Base-by-base conservation (phyloP, 371 early-diverging fungal genomes). In the Lichtheimia corymbifera region DNA sequence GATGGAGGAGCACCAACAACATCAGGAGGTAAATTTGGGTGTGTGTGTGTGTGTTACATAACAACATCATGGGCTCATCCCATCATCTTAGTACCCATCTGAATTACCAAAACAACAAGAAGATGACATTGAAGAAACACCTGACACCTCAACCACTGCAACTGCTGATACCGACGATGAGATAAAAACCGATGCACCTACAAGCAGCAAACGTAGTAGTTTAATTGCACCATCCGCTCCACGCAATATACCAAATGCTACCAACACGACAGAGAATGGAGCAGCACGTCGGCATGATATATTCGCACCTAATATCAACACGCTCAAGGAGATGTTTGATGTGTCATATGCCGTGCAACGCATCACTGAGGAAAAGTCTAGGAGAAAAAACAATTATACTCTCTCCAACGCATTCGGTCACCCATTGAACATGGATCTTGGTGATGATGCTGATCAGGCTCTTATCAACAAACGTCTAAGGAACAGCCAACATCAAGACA, bases 241-340 rank as follows among this genome's bases (percentile, higher is more conserved):
- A 41, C 63, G 42, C 49, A 63, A 57, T 50, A 63, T 63, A 35
- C 63, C 63, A 47, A 56, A 56, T 56, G 42, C 63, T 15, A 42
- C 52, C 24, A 20, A 24, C 28, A 24, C 49, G 18, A 44, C 28
- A 40, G 27, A 30, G 18, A 40, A n/a, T 28, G 28, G 7, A 43
- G 13, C 22, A 41, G 17, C 43, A 55, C 70, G 58, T 30, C 70
- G 79, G 18, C 53, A 70, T 17, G 79, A 78, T 44, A 22, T 79
- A 7, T 79, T 70, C 55, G 72, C 76, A n/a, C 79, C 82, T 4
- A 83, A 81, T 1, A 75, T 84, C 30, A 70, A 80, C 14, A 71
- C 79, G 1, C 77, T 86, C 72, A 85, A 84, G 61, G 87, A 84
- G 54, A 77, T 79, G 65, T 84, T 87, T 72, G 84, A 85, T 68